Evolutionary conservation across 257 asterid species (phyloP), one percentile per base, ranked within the genome.

Genomic region (Plantago major): DNA sequence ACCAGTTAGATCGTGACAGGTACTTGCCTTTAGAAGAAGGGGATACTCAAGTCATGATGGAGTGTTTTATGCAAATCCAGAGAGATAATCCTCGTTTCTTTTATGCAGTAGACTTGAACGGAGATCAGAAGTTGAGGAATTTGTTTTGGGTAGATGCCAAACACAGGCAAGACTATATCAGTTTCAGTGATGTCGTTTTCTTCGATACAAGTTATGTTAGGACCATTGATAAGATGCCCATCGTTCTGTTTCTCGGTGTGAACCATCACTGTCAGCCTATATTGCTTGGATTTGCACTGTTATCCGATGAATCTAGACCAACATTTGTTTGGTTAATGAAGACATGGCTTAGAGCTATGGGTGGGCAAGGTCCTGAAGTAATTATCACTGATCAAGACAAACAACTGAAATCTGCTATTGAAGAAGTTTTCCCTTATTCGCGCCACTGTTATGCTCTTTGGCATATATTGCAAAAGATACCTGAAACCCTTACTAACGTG

Each of bases 261-360:
- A 92, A 92, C 85, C 93, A 92, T 84, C 98, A 92, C 73, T 89
- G 70, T 70, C 98, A 89, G 76, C 95, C 97, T 49, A 78, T 91
- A 81, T 72, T 86, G 73, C 83, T 91, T 72, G 98, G 96, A 67
- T 85, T 94, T 76, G 94, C 89, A 11, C 65, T 92, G 57, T 59
- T 89, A 58, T 96, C 85, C 7, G 97, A 92, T 77, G 97, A 88
- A 67, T 76, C 83, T 37, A 83, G 74, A 69, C 76, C 92, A 1
- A 86, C 95, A 50, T 79, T 78, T 73, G 86, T 84, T 54, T 92
- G 98, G 98, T 78, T 92, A 65, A 75, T 92, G 90, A 92, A 92
- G 82, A 82, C 97, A 60, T 92, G 98, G 98, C 88, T 80, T 52
- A 75, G 89, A 75, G 95, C 98, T 68, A 80, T 89, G 81, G 95